Base-by-base conservation (phyloP, 2,329 filamentous ascomycete species). In the Penicillium glabrum region DNA sequence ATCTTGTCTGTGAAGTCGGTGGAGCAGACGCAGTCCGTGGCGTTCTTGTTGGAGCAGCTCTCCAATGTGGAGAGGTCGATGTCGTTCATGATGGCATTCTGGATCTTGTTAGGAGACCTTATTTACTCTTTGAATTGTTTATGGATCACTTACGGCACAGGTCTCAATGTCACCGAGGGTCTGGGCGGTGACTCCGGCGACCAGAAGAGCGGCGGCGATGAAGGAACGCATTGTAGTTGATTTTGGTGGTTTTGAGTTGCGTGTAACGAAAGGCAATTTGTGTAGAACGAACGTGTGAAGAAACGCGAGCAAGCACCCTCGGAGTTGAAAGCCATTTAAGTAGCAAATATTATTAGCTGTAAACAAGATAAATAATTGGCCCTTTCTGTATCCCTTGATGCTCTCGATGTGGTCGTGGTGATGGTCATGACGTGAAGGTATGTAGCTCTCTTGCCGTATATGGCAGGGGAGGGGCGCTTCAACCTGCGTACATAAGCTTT, bases 211-310 rank as follows among this genome's bases (percentile, higher is more conserved):
- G 19, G 61, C 51, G 26, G 59, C 44, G 35, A 65, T 51, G 55
- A 64, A 60, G 16, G 45, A 60, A 50, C 65, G 65, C 65, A 67
- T 67, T 44, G 49, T 61, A 51, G 33, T 27, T 41, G 45, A 13
- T 41, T 21, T 41, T 41, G 1, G 37, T 41, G 3, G 16, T 57
- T 54, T 47, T 47, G 16, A 35, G 1, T 16, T 57, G 24, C 9
- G 35, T 50, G 3, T 45, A 46, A n/a, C 16, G 33, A 26, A 35
- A 16, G 26, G 24, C 16, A 8, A 5, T 19, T 23, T 16, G 10
- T n/a, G 14, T 37, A 29, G 23, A 11, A 29, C 13, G 10, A 44
- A 19, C n/a, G 27, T 13, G 31, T 21, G 11, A 45, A 26, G 8
- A 24, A 6, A 11, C n/a, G 14, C 11, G 24, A 33, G 3, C n/a